A percentile compares a stretch with the other conserved stretches of the same genome.
phyloP scores from a whole-genome alignment of 345 rosid species.

The Aethionema arabicum region DNA sequence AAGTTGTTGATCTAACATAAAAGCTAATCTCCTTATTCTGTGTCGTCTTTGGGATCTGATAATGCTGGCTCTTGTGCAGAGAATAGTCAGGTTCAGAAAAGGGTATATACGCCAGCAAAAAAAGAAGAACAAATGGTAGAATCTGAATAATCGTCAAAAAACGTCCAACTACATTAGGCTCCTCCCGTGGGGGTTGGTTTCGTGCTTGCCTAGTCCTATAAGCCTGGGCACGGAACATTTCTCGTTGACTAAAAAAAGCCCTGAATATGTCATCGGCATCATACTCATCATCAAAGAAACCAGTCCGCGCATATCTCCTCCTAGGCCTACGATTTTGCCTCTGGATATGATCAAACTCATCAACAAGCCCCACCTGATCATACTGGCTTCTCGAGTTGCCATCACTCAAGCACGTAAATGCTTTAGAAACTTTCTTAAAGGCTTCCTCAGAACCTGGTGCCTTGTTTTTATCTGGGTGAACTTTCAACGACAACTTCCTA shows the following conservation, averaged over 20 bases:
- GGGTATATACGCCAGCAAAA: conserved; percentile 75
- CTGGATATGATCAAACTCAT: conserved; percentile 56
- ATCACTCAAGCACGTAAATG: conserved; percentile 80
- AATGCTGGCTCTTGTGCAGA: conserved; percentile 56
- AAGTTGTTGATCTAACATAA: conserved; percentile 63
- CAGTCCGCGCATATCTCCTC: conserved; percentile 50
- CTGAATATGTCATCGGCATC: conserved; percentile 84
- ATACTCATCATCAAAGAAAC: conserved; percentile 54
- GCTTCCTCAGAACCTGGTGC: conserved; percentile 95
- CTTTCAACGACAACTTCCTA: conserved; percentile 81
- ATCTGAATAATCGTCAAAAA: conserved; percentile 61
- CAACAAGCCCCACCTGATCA: conserved; percentile 69
- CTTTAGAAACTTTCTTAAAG: conserved; percentile 70
- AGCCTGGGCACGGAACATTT: conserved; percentile 48
- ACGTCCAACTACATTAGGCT: conserved; percentile 46
- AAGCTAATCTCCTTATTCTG: conserved; percentile 66
- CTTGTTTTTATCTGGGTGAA: conserved; percentile 94
- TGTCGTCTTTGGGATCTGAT: conserved; percentile 64
- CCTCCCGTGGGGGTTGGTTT: conserved; percentile 46
- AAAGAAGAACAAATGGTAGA: conserved; percentile 65
- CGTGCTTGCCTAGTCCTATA: conserved; percentile 50
- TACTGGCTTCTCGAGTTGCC: conserved; percentile 64
- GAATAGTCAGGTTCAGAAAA: conserved; percentile 75
- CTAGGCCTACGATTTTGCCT: conserved; percentile 55
- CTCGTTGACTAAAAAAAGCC: conserved; percentile 62